A percentile compares a stretch with the other conserved stretches of the same genome.
phyloP scores from a whole-genome alignment of 192 early-diverging fungal genomes.

The Coemansia nantahalensis region DNA sequence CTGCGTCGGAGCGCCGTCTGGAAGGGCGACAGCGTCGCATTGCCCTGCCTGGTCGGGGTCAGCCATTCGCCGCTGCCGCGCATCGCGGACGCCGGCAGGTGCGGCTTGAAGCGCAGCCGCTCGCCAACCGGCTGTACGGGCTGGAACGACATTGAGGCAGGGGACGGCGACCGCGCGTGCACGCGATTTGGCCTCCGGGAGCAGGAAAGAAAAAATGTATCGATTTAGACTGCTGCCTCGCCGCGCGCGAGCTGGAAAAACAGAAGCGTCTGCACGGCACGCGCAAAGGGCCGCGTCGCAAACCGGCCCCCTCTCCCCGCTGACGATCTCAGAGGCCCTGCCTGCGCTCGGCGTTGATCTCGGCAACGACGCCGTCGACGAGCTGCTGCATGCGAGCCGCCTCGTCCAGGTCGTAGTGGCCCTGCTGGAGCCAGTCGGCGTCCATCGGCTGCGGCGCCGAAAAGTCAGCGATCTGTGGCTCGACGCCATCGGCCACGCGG shows the following conservation, averaged over 20 bases:
- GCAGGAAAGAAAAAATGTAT: too few relatives aligned
- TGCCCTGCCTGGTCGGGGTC: constrained; percentile 20
- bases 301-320: too few relatives aligned
- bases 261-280: too few relatives aligned
- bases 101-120: constrained; percentile 32
- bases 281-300: too few relatives aligned
- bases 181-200: too few relatives aligned
- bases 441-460: constrained; percentile 40
- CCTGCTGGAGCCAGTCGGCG: constrained; percentile 25
- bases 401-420: constrained; percentile 37
- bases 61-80: constrained; percentile 18
- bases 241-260: too few relatives aligned
- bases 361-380: constrained; percentile 40
- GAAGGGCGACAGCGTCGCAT: constrained; percentile 15
- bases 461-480: constrained; percentile 24
- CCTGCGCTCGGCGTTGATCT: constrained; percentile 51
- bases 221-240: too few relatives aligned
- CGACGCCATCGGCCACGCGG: not conserved
- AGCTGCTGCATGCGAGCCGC: constrained; percentile 48
- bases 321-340: constrained; percentile 3
- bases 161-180: too few relatives aligned
- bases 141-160: constrained; percentile 17
- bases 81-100: constrained; percentile 5
- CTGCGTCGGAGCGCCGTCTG: constrained; percentile 25
- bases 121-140: constrained; percentile 40